phyloP scores from a whole-genome alignment of 768 basidiomycete species.

The Podaxis sp. region DNA sequence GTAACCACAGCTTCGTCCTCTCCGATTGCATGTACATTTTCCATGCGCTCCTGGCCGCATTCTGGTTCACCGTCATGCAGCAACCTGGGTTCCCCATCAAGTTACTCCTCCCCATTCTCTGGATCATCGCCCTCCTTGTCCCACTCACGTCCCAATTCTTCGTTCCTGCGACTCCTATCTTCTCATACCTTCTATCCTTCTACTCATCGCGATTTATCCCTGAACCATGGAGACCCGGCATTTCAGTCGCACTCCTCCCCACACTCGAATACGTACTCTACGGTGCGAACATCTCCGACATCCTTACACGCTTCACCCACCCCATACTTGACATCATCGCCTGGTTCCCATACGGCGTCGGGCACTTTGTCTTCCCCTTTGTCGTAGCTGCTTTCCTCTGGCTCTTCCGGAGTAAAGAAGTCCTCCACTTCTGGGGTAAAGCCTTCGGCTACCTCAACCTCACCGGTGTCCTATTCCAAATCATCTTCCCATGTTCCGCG shows the following conservation, averaged over 20 bases:
- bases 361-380: conserved; percentile 87
- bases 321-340: conserved; percentile 90
- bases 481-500: conserved; percentile 88
- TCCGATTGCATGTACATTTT: conserved; percentile 64
- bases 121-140: conserved; percentile 65
- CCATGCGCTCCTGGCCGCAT: conserved; percentile 57
- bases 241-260: conserved; percentile 91
- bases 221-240: conserved; percentile 65
- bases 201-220: conserved; percentile 90
- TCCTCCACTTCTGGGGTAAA: conserved; percentile 79
- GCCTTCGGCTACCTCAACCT: conserved; percentile 95
- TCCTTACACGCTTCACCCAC: conserved; percentile 93
- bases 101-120: conserved; percentile 73
- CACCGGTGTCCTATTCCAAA: conserved; percentile 82
- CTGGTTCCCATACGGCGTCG: conserved; percentile 96
- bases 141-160: conserved; percentile 92
- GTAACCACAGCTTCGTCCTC: conserved; percentile 51
- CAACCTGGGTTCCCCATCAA: conserved; percentile 70
- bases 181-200: conserved; percentile 83
- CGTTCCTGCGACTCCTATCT: conserved; percentile 81
- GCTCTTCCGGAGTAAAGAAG: conserved; percentile 82
- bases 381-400: conserved; percentile 83
- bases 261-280: conserved; percentile 94
- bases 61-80: conserved; percentile 76
- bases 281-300: conserved; percentile 96